Base-by-base conservation (phyloP, 495 filamentous ascomycete species). In the Podospora bellae-mahoneyi region DNA sequence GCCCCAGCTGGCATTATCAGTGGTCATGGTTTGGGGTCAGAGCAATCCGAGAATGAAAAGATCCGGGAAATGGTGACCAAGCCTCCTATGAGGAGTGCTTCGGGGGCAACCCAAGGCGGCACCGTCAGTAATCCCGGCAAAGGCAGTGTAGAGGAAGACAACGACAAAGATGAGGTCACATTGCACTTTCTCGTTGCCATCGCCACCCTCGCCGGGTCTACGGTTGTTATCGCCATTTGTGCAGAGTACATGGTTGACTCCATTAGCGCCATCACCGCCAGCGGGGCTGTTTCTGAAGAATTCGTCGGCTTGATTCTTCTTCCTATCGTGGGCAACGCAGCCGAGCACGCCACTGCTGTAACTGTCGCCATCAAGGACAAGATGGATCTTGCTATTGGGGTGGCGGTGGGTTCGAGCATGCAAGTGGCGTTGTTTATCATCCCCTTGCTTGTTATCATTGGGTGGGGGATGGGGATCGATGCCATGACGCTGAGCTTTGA, bases 261-360 rank as follows among this genome's bases (percentile, higher is more conserved):
- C 57, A 97, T 97, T 78, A 80, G 88, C 66, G 84, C 87, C 32
- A 78, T 97, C 57, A 91, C 92, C 0, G 73, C 76, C 1, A 72
- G 73, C 26, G 84, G 84, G 15, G 69, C 69, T 9, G 82, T 95
- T 60, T 88, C 87, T 18, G 82, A 88, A 60, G 92, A 91, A 27
- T 96, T 95, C 71, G 89, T 95, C 62, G 91, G 92, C 60, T 78
- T 96, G 69, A 94, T 96, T 68, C 85, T 95, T 4, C 83, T 95
- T 3, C 92, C 92, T n/a, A 94, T 96, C 69, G 92, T 95, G 32
- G 92, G 92, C 56, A 95, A 96, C 74, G 92, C 92, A 4, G 92
- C 92, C 5, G 92, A 96, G 77, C 92, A 95, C 74, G 91, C 90
- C 23, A 95, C 92, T 2, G 91, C 92, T 23, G 91, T 96, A 27